Conservation (phyloP, 495 filamentous ascomycete species). For the Tirmania nivea region DNA sequence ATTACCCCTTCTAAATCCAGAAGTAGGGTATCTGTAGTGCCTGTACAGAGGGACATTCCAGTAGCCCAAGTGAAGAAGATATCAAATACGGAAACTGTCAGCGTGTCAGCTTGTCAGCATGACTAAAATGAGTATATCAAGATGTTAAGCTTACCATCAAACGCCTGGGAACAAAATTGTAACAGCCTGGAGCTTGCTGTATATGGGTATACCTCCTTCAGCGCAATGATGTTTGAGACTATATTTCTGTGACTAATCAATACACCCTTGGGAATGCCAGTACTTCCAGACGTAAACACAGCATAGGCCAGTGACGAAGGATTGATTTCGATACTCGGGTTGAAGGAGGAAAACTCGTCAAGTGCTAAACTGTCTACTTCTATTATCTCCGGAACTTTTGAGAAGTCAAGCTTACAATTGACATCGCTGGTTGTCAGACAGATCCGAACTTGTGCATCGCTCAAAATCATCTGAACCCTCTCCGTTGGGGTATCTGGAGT, state of each 20-base stretch:
- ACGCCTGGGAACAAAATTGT: slow-evolving; percentile 52
- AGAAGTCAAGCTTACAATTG: slow-evolving; percentile 2
- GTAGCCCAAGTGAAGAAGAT: slow-evolving; percentile 56
- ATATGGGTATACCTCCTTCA: slow-evolving; percentile 38
- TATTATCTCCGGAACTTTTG: slow-evolving; percentile 15
- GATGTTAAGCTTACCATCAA: slow-evolving; percentile 29
- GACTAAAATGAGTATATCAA: not conserved
- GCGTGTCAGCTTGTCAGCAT: slow-evolving; percentile 1
- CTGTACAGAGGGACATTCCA: slow-evolving; percentile 52
- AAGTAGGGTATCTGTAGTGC: slow-evolving; percentile 40
- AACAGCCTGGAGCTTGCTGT: slow-evolving; percentile 30
- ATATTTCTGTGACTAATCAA: slow-evolving; percentile 46
- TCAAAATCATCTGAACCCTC: slow-evolving; percentile 32
- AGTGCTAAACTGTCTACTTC: slow-evolving; percentile 22
- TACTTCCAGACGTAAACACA: slow-evolving; percentile 46
- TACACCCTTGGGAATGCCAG: slow-evolving; percentile 47
- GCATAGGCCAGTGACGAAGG: slow-evolving; percentile 30
- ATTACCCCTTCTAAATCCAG: slow-evolving; percentile 40
- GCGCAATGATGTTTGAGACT: slow-evolving; percentile 39
- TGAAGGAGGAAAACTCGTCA: slow-evolving; percentile 13
- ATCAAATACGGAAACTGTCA: slow-evolving; percentile 49
- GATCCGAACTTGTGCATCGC: slow-evolving; percentile 26
- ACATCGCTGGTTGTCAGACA: slow-evolving; percentile 15
- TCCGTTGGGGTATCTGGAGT: slow-evolving; percentile 38
- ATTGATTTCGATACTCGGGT: slow-evolving; percentile 19